Percentiles rank a stretch among this genome's conserved stretches.
Evolutionary conservation across 176 grass and related monocot species (phyloP).

Genomic region (Stipa capillata): DNA sequence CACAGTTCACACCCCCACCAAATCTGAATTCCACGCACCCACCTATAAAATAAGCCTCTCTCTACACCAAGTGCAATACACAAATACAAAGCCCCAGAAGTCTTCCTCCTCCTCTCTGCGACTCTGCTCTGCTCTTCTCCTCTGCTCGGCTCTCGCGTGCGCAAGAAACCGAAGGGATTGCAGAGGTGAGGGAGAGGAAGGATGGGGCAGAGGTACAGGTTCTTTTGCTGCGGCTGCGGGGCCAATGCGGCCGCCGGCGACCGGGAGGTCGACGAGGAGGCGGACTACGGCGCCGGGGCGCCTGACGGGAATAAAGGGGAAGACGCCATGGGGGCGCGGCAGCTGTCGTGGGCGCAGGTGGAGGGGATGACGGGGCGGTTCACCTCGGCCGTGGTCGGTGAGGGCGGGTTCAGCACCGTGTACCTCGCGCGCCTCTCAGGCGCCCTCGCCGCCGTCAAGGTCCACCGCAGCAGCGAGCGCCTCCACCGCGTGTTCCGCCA

Average conservation of each 20-base stretch:
- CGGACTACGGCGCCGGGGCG: slow-evolving; percentile 1
- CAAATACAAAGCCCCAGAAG: neutral
- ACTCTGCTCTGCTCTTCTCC: neutral
- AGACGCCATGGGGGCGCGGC: neutral
- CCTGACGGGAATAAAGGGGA: slow-evolving; percentile 21
- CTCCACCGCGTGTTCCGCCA: slow-evolving; percentile 88
- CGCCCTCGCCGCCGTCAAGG: slow-evolving; percentile 75
- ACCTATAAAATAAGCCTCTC: slow-evolving; percentile 24
- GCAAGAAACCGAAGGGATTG: neutral
- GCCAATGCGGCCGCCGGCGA: slow-evolving; percentile 24
- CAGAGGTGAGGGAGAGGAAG: neutral
- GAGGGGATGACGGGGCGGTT: slow-evolving; percentile 62
- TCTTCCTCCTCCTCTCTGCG: neutral
- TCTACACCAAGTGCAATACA: slow-evolving; percentile 15
- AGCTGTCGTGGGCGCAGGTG: slow-evolving; percentile 60
- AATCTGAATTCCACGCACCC: slow-evolving; percentile 18
- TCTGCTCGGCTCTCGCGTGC: no score
- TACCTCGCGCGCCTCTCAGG: slow-evolving; percentile 69
- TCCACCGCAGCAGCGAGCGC: slow-evolving; percentile 87
- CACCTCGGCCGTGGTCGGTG: slow-evolving; percentile 62
- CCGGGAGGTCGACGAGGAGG: slow-evolving; percentile 22
- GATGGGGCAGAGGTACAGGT: slow-evolving; percentile 42
- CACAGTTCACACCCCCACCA: slow-evolving; percentile 33
- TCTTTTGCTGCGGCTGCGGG: slow-evolving; percentile 46
- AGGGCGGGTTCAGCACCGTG: slow-evolving; percentile 93